phyloP scores from a whole-genome alignment of 306 rosid genomes.

The Prunus padus region DNA sequence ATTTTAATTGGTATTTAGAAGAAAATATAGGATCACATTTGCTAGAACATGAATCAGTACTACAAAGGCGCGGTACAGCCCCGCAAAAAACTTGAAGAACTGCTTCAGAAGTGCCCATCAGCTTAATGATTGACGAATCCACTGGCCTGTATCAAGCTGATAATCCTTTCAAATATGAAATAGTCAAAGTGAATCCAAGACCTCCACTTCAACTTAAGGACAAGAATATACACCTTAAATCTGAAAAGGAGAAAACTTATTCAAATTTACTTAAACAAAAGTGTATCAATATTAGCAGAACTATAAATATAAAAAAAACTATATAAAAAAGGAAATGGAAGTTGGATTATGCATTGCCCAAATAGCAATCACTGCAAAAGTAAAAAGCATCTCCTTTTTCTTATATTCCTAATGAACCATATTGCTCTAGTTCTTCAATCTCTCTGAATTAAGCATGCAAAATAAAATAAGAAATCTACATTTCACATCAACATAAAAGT shows the following conservation, averaged over 20 bases:
- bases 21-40: constrained; percentile 28
- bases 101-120: constrained; percentile 45
- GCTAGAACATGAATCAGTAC: constrained; percentile 24
- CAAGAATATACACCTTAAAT: background rate
- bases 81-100: constrained; percentile 54
- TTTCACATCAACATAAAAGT: background rate
- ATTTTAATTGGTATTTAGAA: constrained; percentile 32
- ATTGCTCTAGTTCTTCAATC: too few relatives aligned
- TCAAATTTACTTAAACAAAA: background rate
- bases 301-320: background rate
- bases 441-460: background rate
- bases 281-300: background rate
- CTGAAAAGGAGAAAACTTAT: background rate
- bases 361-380: background rate
- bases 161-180: background rate
- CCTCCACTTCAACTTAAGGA: background rate
- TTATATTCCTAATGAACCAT: background rate
- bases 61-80: constrained; percentile 37
- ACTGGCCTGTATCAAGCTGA: constrained; percentile 13
- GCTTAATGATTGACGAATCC: constrained; percentile 22
- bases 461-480: background rate
- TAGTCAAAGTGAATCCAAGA: background rate
- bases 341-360: background rate
- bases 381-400: background rate
- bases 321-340: background rate